These are phyloP conservation scores for Gilbertella persicaria DNA, from an alignment of 371 early-diverging fungal species.

Conservation along the genomic window DNA sequence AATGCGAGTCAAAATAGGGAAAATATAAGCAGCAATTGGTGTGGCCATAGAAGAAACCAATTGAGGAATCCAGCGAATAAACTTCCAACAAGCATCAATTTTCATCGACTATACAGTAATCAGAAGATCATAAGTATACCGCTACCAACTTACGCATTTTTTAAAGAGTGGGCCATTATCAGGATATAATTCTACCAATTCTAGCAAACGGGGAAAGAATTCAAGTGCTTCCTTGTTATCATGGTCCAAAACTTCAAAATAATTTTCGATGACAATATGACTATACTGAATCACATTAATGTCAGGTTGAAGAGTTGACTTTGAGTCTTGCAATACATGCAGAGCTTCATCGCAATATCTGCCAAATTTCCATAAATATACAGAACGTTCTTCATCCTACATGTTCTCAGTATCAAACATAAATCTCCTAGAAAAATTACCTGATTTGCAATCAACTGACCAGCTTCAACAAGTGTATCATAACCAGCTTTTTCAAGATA, in stretches of 20 bases:
- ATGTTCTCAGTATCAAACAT: too few species aligned
- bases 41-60: conserved; percentile 71
- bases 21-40: conserved; percentile 33
- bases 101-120: conserved; percentile 15
- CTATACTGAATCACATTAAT: conserved; percentile 36
- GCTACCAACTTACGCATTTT: conserved; percentile 21
- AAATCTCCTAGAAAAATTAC: conserved; percentile 2
- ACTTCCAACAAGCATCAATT: conserved; percentile 58
- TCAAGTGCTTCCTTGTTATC: conserved; percentile 52
- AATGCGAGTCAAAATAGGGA: conserved; percentile 47
- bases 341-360: conserved; percentile 42
- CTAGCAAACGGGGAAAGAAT: conserved; percentile 69
- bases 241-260: conserved; percentile 50
- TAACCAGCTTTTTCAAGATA: conserved; percentile 23
- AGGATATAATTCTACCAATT: conserved; percentile 63
- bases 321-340: conserved; percentile 10
- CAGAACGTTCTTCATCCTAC: conserved; percentile 17
- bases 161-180: conserved; percentile 35
- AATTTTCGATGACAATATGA: conserved; percentile 47
- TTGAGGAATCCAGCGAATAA: conserved; percentile 80
- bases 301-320: conserved; percentile 10
- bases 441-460: background rate
- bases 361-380: conserved; percentile 39
- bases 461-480: conserved; percentile 14
- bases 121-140: background rate